phyloP scores from a whole-genome alignment of 2,329 filamentous ascomycete species.

The Aureobasidium sp. region DNA sequence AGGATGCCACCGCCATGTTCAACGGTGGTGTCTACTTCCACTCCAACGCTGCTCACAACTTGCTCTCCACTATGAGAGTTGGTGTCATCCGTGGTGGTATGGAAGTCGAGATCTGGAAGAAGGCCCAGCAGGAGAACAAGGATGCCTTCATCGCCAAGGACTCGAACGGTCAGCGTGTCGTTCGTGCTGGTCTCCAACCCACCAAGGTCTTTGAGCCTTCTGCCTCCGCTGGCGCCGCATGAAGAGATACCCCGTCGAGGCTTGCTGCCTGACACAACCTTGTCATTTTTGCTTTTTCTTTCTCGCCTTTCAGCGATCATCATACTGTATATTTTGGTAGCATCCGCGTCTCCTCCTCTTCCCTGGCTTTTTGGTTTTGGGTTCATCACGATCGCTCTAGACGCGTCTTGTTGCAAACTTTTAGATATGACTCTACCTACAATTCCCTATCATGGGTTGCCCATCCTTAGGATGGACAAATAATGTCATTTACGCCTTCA shows the following conservation, averaged over 20 bases:
- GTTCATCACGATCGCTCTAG: conserved; percentile 10
- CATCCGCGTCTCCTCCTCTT: neutral
- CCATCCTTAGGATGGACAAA: neutral
- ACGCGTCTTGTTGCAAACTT: conserved; percentile 13
- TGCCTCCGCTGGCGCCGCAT: conserved; percentile 77
- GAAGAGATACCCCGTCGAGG: conserved; percentile 18
- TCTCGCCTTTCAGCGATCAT: conserved; percentile 7
- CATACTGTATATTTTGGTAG: conserved; percentile 3
- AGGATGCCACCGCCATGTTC: conserved; percentile 85
- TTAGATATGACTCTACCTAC: conserved; percentile 12
- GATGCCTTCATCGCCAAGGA: conserved; percentile 74
- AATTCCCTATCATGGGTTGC: conserved; percentile 3
- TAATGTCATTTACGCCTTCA: conserved; percentile 12
- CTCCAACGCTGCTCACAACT: conserved; percentile 83
- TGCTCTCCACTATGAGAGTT: conserved; percentile 79
- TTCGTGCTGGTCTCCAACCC: conserved; percentile 76
- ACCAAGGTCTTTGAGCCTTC: conserved; percentile 76
- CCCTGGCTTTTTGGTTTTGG: neutral
- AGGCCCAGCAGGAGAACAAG: conserved; percentile 75
- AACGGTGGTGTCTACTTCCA: conserved; percentile 87
- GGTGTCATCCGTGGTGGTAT: conserved; percentile 80
- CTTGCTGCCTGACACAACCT: neutral
- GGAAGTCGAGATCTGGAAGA: conserved; percentile 91
- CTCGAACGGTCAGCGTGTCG: conserved; percentile 68
- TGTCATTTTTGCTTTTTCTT: conserved; percentile 1